These are phyloP conservation scores for Penicillium macrosclerotiorum DNA, from an alignment of 495 filamentous ascomycete genomes.

Conservation along the genomic window DNA sequence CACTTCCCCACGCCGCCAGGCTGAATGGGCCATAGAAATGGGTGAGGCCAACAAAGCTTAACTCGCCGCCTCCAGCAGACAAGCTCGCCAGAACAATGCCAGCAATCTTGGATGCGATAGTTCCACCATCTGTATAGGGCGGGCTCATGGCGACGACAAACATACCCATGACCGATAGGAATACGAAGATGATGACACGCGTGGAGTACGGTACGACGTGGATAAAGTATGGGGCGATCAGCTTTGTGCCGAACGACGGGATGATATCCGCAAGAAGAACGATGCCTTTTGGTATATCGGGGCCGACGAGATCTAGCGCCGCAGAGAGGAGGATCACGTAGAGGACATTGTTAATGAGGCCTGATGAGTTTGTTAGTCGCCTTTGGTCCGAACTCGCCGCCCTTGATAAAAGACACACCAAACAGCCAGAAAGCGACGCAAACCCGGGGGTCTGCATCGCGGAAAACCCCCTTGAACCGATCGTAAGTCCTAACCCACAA, in stretches of 20 bases:
- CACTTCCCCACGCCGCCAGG: slow-evolving; percentile 88
- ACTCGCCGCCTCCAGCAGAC: slow-evolving; percentile 79
- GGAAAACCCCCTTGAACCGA: slow-evolving; percentile 61
- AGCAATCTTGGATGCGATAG: slow-evolving; percentile 70
- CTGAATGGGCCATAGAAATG: slow-evolving; percentile 93
- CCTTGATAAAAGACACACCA: slow-evolving; percentile 56
- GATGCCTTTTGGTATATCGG: slow-evolving; percentile 77
- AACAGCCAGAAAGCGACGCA: slow-evolving; percentile 89
- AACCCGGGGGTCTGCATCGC: slow-evolving; percentile 68
- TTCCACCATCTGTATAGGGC: slow-evolving; percentile 51
- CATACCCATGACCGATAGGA: slow-evolving; percentile 77
- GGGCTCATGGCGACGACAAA: slow-evolving; percentile 80
- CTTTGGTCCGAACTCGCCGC: neutral
- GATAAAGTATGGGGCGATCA: slow-evolving; percentile 90
- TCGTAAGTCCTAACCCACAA: slow-evolving; percentile 69
- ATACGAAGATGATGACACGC: slow-evolving; percentile 70
- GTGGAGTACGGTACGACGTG: slow-evolving; percentile 76
- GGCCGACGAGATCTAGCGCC: slow-evolving; percentile 92
- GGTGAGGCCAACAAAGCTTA: slow-evolving; percentile 85
- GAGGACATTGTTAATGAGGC: slow-evolving; percentile 95
- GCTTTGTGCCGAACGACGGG: slow-evolving; percentile 83
- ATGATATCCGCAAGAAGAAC: slow-evolving; percentile 92
- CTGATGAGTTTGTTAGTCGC: slow-evolving; percentile 42
- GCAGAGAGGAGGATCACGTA: slow-evolving; percentile 96
- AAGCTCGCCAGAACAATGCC: slow-evolving; percentile 85